Base-by-base conservation (phyloP, 768 basidiomycete genomes). In the Galerina sulciceps region DNA sequence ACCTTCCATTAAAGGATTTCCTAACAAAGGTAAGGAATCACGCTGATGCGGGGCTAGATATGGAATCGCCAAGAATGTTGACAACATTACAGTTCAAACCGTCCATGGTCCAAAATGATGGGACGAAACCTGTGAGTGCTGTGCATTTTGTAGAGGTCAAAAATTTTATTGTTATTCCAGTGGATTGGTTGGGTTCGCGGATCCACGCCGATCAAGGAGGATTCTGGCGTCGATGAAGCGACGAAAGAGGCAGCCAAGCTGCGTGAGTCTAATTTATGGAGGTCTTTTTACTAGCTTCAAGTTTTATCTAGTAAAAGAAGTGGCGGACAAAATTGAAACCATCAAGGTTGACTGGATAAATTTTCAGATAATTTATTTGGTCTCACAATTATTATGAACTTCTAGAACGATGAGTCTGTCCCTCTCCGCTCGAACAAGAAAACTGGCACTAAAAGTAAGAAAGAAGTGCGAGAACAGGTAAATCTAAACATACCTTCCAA, bases 71-170 rank as follows among this genome's bases (percentile, higher is more conserved):
- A n/a, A n/a, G n/a, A n/a, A n/a, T n/a, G n/a, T 36, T 41, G 20
- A 36, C 14, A 38, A 58, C 43, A 22, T 18, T 53, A 22, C 52
- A 91, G 89, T 89, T 84, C 62, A 87, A 79, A 52, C 90, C 90
- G 1, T 90, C 89, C 15, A 87, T 91, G 88, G 86, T 90, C 10
- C 84, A 89, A 63, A 84, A 91, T 66, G 87, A 91, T 57, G 90
- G 89, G 4, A 87, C 79, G 0, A 91, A 90, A 70, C 89, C 89
- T 42, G 90, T 90, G 56, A 68, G 84, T 11, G 20, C 38, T 58
- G n/a, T 1, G 18, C 35, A 11, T 23, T 10, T 60, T 20, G 22
- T 9, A 38, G 22, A 17, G 53, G n/a, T 38, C 31, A 26, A 48
- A 14, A 6, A 10, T 8, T 42, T 36, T 15, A 34, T 48, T 10